Evolutionary conservation across 257 asterid genomes (phyloP), one percentile per base, ranked within the genome.

Genomic region (Coffea eugenioides): DNA sequence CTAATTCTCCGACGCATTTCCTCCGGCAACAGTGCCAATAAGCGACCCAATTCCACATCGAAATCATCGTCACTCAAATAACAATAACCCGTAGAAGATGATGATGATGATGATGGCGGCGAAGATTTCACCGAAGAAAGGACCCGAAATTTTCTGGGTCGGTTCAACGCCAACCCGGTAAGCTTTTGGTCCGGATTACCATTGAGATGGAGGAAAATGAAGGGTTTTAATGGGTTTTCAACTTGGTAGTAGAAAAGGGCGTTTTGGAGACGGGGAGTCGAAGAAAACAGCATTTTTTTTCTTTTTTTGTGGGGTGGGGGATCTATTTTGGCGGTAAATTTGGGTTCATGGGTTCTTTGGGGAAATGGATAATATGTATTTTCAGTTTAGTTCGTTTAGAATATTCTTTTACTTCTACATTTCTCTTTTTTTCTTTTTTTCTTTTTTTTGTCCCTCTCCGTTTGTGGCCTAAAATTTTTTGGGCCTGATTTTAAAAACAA

Each of bases 1-100:
- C 84, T 85, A 75, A 91, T 89, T 80, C 85, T 81, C 79, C 87
- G 90, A 82, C 97, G 90, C 97, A 92, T 93, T 74, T 89, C 92
- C 92, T 91, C 98, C 80, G 98, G 97, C 73, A 95, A 87, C 67
- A 95, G 86, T 11, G 88, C 79, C 80, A 91, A 88, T 75, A 95
- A 83, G 5, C 94, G 94, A 34, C 83, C 93, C 79, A 95, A 80
- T 71, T 95, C 99, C 85, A 92, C 88, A 16, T 87, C 77, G 75
- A 89, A 89, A 20, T 93, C 97, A 12, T 87, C 97, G 56, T 87
- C 83, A 73, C 78, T 80, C 73, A 87, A 83, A 11, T 83, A 84
- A 62, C 81, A 74, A 27, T 86, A 80, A 8, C 76, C 72, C 27
- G 80, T 56, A 11, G n/a, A 57, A 18, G 65, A 57, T 20, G 65